Evolutionary conservation across 345 rosid genomes (phyloP).

Genomic region (Pistacia vera): DNA sequence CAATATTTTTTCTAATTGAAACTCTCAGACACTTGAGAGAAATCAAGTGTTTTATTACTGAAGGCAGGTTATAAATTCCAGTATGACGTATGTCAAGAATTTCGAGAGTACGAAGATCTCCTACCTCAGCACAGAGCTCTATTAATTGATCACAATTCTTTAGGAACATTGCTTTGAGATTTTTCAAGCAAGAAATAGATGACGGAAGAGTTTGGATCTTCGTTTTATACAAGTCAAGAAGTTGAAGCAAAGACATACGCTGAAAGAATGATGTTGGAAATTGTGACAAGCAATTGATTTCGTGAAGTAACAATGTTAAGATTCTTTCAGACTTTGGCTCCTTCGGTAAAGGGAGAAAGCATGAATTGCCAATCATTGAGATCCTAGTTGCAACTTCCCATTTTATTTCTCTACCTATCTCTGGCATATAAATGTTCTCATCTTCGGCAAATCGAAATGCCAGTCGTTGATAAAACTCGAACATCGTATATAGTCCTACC

Average conservation of each 20-base stretch:
- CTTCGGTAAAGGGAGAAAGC: not conserved
- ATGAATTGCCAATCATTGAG: not conserved
- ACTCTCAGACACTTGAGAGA: slow-evolving; percentile 26
- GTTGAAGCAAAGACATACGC: slow-evolving; percentile 13
- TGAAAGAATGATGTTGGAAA: slow-evolving; percentile 7
- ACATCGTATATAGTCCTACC: not conserved
- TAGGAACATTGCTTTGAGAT: slow-evolving; percentile 27
- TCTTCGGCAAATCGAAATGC: not conserved
- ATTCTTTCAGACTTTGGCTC: not conserved
- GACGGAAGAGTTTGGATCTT: slow-evolving; percentile 11
- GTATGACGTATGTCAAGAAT: slow-evolving; percentile 27
- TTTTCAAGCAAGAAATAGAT: slow-evolving; percentile 16
- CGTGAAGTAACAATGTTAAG: slow-evolving; percentile 21
- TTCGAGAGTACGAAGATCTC: slow-evolving; percentile 15
- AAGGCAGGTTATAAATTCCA: slow-evolving; percentile 17
- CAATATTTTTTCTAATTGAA: slow-evolving; percentile 9
- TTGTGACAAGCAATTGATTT: not conserved
- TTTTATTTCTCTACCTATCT: slow-evolving; percentile 1
- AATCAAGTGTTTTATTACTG: slow-evolving; percentile 15
- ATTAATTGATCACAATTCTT: slow-evolving; percentile 12
- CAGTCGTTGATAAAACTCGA: not conserved
- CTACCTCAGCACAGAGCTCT: slow-evolving; percentile 9
- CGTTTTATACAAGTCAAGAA: slow-evolving; percentile 22
- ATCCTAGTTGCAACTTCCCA: slow-evolving; percentile 19
- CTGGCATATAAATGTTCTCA: not conserved